Evolutionary conservation across 169 alveolate species (phyloP).

Genomic region (Cryptosporidium baileyi): DNA sequence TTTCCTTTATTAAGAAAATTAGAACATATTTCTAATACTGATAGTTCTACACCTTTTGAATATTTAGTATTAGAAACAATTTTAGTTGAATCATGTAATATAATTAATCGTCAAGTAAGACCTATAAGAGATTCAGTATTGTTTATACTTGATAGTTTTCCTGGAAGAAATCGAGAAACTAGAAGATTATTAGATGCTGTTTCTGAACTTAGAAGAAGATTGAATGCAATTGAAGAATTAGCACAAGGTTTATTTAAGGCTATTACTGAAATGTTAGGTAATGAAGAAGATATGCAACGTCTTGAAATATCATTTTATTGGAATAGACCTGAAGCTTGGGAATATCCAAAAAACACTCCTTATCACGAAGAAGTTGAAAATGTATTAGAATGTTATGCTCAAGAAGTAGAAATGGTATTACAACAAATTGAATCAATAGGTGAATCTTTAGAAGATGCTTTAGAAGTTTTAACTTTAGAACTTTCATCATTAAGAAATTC

Average conservation of each 20-base stretch:
- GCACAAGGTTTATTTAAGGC: constrained; percentile 68
- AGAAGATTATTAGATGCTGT: constrained; percentile 59
- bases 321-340: constrained; percentile 70
- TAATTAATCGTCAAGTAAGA: constrained; percentile 56
- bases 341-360: constrained; percentile 65
- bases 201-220: constrained; percentile 63
- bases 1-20: constrained; percentile 51
- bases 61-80: constrained; percentile 59
- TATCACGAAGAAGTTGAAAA: constrained; percentile 70
- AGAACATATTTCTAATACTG: constrained; percentile 40
- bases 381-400: constrained; percentile 72
- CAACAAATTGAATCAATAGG: constrained; percentile 71
- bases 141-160: constrained; percentile 60
- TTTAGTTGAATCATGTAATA: constrained; percentile 59
- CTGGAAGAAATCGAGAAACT: constrained; percentile 65
- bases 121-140: constrained; percentile 63
- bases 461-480: constrained; percentile 69
- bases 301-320: constrained; percentile 57
- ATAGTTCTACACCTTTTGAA: constrained; percentile 67
- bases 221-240: constrained; percentile 63
- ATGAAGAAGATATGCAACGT: constrained; percentile 65
- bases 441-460: constrained; percentile 72
- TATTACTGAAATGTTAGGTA: constrained; percentile 68
- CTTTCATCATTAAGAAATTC: constrained; percentile 71
- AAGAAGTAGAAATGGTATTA: constrained; percentile 71